Conservation (phyloP, 225 moss, liverwort and hornwort species). For the Polytrichum commune region DNA sequence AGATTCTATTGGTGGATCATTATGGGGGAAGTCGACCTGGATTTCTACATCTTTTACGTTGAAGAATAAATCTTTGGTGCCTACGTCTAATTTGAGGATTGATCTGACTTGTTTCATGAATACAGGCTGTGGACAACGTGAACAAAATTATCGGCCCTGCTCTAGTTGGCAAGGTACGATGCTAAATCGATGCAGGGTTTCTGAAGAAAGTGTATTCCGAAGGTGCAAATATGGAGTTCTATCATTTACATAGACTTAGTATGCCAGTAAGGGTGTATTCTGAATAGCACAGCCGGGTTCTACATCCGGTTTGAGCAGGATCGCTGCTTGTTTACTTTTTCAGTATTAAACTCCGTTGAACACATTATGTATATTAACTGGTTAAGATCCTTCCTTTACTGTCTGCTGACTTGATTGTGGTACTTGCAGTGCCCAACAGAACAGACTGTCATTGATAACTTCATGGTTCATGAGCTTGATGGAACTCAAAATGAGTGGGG, state of each 20-base stretch:
- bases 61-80: not conserved
- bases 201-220: not conserved
- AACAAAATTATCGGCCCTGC: constrained; percentile 68
- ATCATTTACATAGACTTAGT: too few species aligned
- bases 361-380: too few species aligned
- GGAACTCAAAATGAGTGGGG: constrained; percentile 96
- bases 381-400: not conserved
- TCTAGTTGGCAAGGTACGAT: constrained; percentile 50
- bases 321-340: too few species aligned
- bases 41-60: too few species aligned
- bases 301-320: too few species aligned
- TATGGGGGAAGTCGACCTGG: too few species aligned
- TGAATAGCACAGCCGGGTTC: too few species aligned
- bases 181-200: not conserved
- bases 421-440: constrained; percentile 56
- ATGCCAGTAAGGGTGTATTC: too few species aligned
- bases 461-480: constrained; percentile 74
- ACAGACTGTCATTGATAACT: constrained; percentile 72
- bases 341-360: too few species aligned
- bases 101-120: not conserved
- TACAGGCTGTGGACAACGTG: constrained; percentile 72
- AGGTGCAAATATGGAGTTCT: too few species aligned
- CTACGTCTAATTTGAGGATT: not conserved
- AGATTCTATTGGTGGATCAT: too few species aligned
- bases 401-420: constrained; percentile 5